Evolutionary conservation across 345 rosid species (phyloP), one percentile per base, ranked within the genome.

Genomic region (Erucastrum elatum): DNA sequence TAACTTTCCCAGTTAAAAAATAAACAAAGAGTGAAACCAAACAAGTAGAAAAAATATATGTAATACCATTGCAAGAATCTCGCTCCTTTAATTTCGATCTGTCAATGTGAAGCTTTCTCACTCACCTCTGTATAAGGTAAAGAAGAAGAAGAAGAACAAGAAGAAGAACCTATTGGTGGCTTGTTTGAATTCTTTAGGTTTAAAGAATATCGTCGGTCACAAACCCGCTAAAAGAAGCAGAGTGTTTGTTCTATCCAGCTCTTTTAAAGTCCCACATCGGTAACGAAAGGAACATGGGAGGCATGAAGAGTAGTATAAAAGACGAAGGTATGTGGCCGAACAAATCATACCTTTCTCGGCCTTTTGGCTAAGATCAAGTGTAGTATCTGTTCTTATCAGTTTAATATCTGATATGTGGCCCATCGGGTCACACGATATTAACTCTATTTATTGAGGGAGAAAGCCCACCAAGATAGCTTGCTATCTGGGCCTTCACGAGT

Each of bases 311-410:
- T 3, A 6, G 49, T 51, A 70, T 77, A 77, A 26, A 64, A 1
- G 0, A 16, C 0, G 49, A 6, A 1, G 41, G 46, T 1, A 2
- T 2, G 34, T 0, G 5, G 8, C 62, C 0, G 1, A 3, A 3
- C 62, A 58, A 58, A 21, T 58, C 85, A 85, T 83, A 82, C 86
- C 88, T 87, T 85, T 87, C 87, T 85, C 88, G 87, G 88, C 90
- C 87, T 87, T 87, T 87, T 87, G 90, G 90, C 88, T 87, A 85
- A 87, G 88, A 87, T 85, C 88, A 85, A 87, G 84, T 85, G 87
- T 87, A 85, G 85, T 87, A 85, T 85, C 84, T 87, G 87, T 87
- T 85, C 87, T 87, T 87, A 85, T 85, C 88, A 84, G 86, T 85
- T 85, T 87, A 85, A 87, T 87, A 87, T 87, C 87, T 87, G 86